Conservation (phyloP, 768 basidiomycete genomes). For the Rubroboletus satanas region DNA sequence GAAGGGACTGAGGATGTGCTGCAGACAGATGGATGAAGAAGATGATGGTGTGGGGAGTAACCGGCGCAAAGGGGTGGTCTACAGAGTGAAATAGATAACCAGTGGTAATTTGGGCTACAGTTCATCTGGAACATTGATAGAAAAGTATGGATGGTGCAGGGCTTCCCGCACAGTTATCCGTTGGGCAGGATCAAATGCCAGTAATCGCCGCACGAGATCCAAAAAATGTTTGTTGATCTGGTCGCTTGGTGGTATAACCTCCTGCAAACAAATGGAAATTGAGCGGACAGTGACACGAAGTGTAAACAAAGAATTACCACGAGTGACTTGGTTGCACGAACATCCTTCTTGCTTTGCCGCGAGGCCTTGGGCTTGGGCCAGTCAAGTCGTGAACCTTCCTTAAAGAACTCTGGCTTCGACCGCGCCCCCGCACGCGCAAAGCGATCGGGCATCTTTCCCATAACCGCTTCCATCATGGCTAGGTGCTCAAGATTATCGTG, state of each 20-base stretch:
- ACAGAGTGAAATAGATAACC: constrained; percentile 34
- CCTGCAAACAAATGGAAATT: constrained; percentile 40
- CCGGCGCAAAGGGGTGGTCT: constrained; percentile 29
- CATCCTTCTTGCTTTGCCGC: constrained; percentile 91
- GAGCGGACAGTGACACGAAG: not conserved
- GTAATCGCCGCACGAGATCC: constrained; percentile 81
- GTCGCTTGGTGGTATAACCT: constrained; percentile 79
- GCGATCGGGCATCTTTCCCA: constrained; percentile 94
- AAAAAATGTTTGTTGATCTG: constrained; percentile 74
- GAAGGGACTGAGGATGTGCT: constrained; percentile 17
- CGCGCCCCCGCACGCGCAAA: constrained; percentile 73
- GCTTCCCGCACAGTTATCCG: constrained; percentile 88
- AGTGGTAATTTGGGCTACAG: constrained; percentile 43
- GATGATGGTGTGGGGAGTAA: constrained; percentile 20
- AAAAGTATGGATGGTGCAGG: constrained; percentile 83
- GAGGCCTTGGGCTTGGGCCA: constrained; percentile 90
- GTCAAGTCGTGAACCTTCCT: constrained; percentile 77
- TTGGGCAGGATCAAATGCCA: constrained; percentile 86
- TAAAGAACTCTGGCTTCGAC: constrained; percentile 92
- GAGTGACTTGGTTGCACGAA: constrained; percentile 76
- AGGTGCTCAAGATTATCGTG: constrained; percentile 99
- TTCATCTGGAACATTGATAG: constrained; percentile 62
- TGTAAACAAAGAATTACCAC: constrained; percentile 46
- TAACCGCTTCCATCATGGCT: constrained; percentile 99
- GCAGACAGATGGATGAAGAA: constrained; percentile 25